Base-by-base conservation (phyloP, 2,329 filamentous ascomycete genomes). In the Aspergillus costaricaensis region DNA sequence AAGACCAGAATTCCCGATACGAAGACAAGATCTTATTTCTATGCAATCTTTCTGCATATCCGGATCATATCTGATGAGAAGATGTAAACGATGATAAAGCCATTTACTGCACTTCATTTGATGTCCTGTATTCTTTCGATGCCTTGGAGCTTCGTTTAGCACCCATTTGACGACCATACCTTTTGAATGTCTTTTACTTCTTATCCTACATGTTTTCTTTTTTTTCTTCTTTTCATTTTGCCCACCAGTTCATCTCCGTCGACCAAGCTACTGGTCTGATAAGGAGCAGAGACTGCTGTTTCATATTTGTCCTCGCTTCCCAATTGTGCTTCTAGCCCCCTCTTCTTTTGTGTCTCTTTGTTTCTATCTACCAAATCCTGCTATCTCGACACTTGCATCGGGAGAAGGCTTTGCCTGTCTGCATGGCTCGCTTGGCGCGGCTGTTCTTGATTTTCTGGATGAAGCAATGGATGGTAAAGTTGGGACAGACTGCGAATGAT, bases 81-180 rank as follows among this genome's bases (percentile, higher is more conserved):
- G 58, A 65, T 68, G 64, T 58, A 54, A 57, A 53, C 56, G 55
- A 60, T 55, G 60, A 65, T 59, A 52, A 52, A 63, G 30, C 52
- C 51, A 59, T 62, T 54, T 38, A 43, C 27, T 62, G 51, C 65
- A 63, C n/a, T 55, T 55, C 32, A 27, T 30, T 61, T 61, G 27
- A 61, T 61, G 61, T 63, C 62, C 56, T 70, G 67, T 68, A 68
- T 65, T 68, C 55, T 62, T 65, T 60, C 50, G 61, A 58, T 47
- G 51, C 48, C 67, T 62, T 65, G 61, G 41, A 58, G 48, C 55
- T 63, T 59, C 58, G 54, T 55, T 62, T 62, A 52, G 38, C 57
- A 58, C 57, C 59, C 41, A 53, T 17, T 55, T 55, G 38, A 65
- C 44, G 57, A 62, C 38, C 53, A 55, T 53, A 52, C 10, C 57